Evolutionary conservation across 2,329 filamentous ascomycete genomes (phyloP), one percentile per base, ranked within the genome.

Genomic region (Phoma herbarum): DNA sequence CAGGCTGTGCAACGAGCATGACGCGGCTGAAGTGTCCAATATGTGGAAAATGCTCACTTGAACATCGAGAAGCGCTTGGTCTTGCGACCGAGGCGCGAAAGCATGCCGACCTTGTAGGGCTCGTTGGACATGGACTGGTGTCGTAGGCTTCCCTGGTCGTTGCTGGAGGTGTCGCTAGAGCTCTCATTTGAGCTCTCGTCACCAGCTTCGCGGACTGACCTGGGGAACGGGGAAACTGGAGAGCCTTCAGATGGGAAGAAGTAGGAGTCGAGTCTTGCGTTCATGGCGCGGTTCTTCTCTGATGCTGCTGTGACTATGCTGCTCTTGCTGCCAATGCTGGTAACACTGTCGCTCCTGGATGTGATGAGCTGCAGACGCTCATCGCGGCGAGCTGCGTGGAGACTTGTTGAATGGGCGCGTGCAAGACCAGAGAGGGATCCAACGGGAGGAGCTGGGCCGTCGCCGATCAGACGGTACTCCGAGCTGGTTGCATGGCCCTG

Each of bases 381-480:
- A 52, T 78, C 76, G 37, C 75, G 73, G 29, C 77, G 75, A 20
- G 76, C 69, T 48, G 70, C 69, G 42, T 71, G 70, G 35, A 79
- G 62, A 20, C 71, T 76, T 31, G 76, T 71, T n/a, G 78, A 78
- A 26, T 80, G 75, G 20, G 71, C 66, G 45, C 73, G 76, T 18
- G 74, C 78, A 37, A 77, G 73, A 51, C 77, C 78, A 57, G 68
- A 70, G 10, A 70, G 65, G 23, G 68, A 69, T 60, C 80, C 81
- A n/a, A 77, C 66, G 26, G 74, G 67, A 39, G 76, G 76, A 45
- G 71, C 71, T 52, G 72, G 73, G 48, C 76, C 76, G 49, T 76
- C 74, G 53, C 76, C 76, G 44, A 83, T 79, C 46, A 83, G 77
- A 31, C 78, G 72, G 67, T 82, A 82, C 31, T 81, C 81, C n/a